These are phyloP conservation scores for Paralagenidium karlingii DNA, from an alignment of 352 stramenopile species.

Conservation along the genomic window DNA sequence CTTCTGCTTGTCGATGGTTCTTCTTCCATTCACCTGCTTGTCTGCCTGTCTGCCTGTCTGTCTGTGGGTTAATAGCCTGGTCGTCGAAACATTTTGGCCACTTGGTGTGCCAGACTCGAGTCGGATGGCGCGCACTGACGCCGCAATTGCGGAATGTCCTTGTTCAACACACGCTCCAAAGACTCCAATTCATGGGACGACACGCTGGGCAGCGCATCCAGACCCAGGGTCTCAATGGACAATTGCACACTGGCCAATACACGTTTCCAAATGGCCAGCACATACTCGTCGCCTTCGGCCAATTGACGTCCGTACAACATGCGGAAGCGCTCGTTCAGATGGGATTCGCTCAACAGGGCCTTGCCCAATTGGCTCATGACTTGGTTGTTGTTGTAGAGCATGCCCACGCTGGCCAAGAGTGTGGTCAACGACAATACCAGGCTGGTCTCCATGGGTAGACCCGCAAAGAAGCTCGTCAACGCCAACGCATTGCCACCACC, in stretches of 20 bases:
- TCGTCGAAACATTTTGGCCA: constrained; percentile 68
- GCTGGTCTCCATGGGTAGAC: constrained; percentile 69
- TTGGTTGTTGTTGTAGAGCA: constrained; percentile 86
- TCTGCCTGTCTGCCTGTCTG: too few relatives aligned
- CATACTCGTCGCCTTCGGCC: constrained; percentile 96
- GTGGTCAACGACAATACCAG: constrained; percentile 67
- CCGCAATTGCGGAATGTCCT: constrained; percentile 83
- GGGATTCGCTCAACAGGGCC: constrained; percentile 77
- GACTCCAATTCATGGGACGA: constrained; percentile 67
- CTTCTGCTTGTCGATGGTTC: too few relatives aligned
- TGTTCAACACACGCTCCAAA: constrained; percentile 82
- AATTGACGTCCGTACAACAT: constrained; percentile 90
- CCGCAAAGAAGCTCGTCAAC: constrained; percentile 63
- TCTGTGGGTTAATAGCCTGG: too few relatives aligned
- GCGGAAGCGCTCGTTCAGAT: constrained; percentile 87
- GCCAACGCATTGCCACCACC: constrained; percentile 62
- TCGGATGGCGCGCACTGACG: constrained; percentile 70
- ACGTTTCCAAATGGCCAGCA: constrained; percentile 88
- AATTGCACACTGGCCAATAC: constrained; percentile 78
- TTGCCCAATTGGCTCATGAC: constrained; percentile 79
- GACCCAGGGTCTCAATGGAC: constrained; percentile 74
- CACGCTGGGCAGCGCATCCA: constrained; percentile 78
- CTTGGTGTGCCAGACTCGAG: constrained; percentile 73
- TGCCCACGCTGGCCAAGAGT: constrained; percentile 60
- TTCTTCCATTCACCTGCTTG: too few relatives aligned